phyloP scores from a whole-genome alignment of 2,329 filamentous ascomycete genomes.

The Cladobotryum mycophilum region DNA sequence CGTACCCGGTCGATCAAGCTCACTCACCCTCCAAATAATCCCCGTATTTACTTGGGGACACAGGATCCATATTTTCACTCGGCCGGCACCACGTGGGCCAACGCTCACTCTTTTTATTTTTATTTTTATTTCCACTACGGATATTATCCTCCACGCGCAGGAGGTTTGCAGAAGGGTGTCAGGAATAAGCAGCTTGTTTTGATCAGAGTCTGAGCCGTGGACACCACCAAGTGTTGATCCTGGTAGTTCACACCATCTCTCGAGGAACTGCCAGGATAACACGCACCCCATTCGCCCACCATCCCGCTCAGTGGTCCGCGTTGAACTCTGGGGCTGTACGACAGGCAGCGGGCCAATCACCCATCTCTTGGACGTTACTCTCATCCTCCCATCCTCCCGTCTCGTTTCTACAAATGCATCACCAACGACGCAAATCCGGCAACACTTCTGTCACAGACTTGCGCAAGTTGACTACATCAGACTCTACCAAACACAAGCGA shows the following conservation, averaged over 20 bases:
- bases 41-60: background rate
- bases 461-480: slow-evolving; percentile 42
- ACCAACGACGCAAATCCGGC: slow-evolving; percentile 51
- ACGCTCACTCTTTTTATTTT: background rate
- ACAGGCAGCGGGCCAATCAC: background rate
- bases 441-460: slow-evolving; percentile 51
- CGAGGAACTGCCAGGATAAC: slow-evolving; percentile 10
- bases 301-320: background rate
- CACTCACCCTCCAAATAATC: slow-evolving; percentile 3
- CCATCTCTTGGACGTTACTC: background rate
- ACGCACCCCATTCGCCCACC: slow-evolving; percentile 1
- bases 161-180: too few species aligned
- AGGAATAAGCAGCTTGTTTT: too few species aligned
- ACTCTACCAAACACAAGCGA: slow-evolving; percentile 42
- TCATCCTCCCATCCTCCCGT: background rate
- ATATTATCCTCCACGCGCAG: background rate
- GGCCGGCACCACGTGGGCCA: slow-evolving; percentile 1
- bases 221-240: slow-evolving; percentile 4
- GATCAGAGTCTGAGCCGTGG: background rate
- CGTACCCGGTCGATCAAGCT: slow-evolving; percentile 10
- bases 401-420: slow-evolving; percentile 39
- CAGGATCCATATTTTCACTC: too few species aligned
- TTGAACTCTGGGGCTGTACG: background rate
- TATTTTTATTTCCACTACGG: background rate
- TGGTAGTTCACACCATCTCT: slow-evolving; percentile 8